Conservation (phyloP, 371 early-diverging fungal species). For the Dichotomocladium elegans region DNA sequence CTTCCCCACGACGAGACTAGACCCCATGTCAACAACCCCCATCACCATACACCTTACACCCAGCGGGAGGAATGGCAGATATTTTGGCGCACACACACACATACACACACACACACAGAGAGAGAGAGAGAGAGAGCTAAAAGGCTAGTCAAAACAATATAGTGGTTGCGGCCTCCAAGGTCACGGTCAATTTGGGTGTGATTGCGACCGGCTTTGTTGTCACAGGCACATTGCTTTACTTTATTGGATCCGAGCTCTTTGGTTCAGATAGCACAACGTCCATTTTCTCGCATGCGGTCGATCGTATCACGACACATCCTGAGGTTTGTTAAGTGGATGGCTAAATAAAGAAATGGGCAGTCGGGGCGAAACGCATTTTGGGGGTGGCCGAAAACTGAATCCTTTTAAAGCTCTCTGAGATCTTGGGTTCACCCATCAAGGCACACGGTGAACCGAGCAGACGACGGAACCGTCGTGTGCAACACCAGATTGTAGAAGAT, state of each 20-base stretch:
- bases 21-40: too few relatives aligned
- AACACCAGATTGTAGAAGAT: conserved; percentile 41
- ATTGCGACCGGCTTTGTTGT: conserved; percentile 33
- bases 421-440: conserved; percentile 35
- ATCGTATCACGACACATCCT: conserved; percentile 28
- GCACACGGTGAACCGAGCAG: conserved; percentile 45
- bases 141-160: too few relatives aligned
- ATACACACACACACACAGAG: too few relatives aligned
- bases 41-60: too few relatives aligned
- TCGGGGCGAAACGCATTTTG: background rate
- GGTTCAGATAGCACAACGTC: conserved; percentile 36
- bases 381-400: background rate
- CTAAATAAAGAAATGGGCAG: too few relatives aligned
- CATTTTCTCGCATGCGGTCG: conserved; percentile 43
- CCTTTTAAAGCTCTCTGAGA: conserved; percentile 7
- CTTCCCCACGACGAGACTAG: too few relatives aligned
- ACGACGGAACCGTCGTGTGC: conserved; percentile 36
- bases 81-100: too few relatives aligned
- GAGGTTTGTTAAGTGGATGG: too few relatives aligned
- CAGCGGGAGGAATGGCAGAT: too few relatives aligned
- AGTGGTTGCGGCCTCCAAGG: conserved; percentile 44
- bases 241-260: conserved; percentile 33
- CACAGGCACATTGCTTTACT: conserved; percentile 31
- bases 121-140: too few relatives aligned
- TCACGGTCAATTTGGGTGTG: conserved; percentile 33